Conservation (phyloP, 1,284 basidiomycete species). For the Melanopsichium pennsylvanicum region DNA sequence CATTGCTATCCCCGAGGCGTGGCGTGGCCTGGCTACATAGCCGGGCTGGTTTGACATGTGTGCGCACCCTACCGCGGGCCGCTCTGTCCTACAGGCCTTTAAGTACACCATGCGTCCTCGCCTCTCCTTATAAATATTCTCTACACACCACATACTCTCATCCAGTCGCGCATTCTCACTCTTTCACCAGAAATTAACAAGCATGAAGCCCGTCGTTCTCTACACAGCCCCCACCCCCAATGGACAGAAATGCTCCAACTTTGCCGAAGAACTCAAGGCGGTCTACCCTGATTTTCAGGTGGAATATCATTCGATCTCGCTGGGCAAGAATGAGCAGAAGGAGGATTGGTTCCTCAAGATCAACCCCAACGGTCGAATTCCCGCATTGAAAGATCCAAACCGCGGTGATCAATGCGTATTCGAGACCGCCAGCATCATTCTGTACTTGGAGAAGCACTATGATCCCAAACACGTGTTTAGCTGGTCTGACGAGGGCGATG, state of each 20-base stretch:
- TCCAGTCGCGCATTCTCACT: neutral
- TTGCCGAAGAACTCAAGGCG: conserved; percentile 53
- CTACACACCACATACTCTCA: neutral
- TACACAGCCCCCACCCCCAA: conserved; percentile 51
- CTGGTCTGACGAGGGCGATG: conserved; percentile 40
- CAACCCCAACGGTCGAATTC: conserved; percentile 62
- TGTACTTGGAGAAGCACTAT: conserved; percentile 56
- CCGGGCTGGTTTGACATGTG: no score
- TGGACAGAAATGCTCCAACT: conserved; percentile 44
- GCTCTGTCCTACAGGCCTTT: no score
- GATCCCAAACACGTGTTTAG: conserved; percentile 52
- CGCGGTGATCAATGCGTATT: conserved; percentile 40
- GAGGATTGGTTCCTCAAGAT: conserved; percentile 53
- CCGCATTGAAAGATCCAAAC: conserved; percentile 51
- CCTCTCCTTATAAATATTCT: no score
- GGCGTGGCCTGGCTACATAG: no score
- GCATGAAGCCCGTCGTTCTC: conserved; percentile 48
- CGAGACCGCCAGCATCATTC: conserved; percentile 49
- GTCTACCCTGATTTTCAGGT: conserved; percentile 41
- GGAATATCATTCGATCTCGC: conserved; percentile 21
- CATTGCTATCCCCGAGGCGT: no score
- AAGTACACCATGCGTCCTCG: no score
- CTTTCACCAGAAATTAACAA: neutral
- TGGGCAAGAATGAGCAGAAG: conserved; percentile 53
- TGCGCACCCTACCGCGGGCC: no score